These are phyloP conservation scores for Lentinula boryana DNA, from an alignment of 768 basidiomycete species.

Conservation along the genomic window DNA sequence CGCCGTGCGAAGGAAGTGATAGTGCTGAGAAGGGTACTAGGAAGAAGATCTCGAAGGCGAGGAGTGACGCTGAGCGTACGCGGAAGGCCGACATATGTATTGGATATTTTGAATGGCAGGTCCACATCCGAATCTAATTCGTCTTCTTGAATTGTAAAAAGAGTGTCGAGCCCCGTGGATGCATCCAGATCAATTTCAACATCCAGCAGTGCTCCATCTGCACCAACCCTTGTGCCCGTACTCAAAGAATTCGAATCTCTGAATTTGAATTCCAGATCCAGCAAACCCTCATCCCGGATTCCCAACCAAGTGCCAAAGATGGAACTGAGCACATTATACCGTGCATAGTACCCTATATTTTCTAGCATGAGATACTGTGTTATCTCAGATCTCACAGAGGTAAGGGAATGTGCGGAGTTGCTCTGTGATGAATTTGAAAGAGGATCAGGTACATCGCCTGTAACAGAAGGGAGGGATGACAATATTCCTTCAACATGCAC, in stretches of 20 bases:
- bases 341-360: not conserved
- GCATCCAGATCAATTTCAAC: not conserved
- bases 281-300: not conserved
- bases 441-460: not conserved
- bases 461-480: not conserved
- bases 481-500: not conserved
- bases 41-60: not conserved
- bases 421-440: not conserved
- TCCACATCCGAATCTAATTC: not conserved
- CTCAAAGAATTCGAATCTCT: not conserved
- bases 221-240: too few relatives aligned
- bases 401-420: not conserved
- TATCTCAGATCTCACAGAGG: not conserved
- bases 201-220: not conserved
- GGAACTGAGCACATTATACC: not conserved
- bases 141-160: not conserved
- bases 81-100: not conserved
- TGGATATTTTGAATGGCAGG: not conserved
- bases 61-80: not conserved
- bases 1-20: not conserved
- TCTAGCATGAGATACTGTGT: not conserved
- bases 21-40: not conserved
- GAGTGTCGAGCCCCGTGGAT: not conserved
- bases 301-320: conserved; percentile 1
- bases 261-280: not conserved